A percentile compares a stretch with the other conserved stretches of the same genome.
phyloP scores from a whole-genome alignment of 73 alveolate genomes.

The Blepharisma japonicum region DNA sequence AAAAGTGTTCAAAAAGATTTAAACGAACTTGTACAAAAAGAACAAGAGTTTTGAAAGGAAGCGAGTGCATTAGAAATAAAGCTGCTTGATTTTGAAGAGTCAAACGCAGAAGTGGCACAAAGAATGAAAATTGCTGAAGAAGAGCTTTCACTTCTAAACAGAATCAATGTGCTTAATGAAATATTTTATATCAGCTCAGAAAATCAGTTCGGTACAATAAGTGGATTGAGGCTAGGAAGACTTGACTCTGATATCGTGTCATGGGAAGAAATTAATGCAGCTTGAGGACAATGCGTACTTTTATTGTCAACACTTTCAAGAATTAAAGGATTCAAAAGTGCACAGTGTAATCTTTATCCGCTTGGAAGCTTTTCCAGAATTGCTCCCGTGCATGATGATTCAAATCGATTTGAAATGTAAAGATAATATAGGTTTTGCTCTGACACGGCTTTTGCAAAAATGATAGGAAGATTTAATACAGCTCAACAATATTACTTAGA shows the following conservation, averaged over 20 bases:
- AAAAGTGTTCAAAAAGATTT: background rate
- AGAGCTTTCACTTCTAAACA: constrained; percentile 34
- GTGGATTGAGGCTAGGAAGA: constrained; percentile 64
- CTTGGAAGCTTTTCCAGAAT: background rate
- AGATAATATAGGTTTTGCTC: background rate
- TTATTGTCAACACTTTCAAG: constrained; percentile 22
- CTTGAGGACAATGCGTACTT: constrained; percentile 47
- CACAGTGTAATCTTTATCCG: constrained; percentile 18
- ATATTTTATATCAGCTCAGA: constrained; percentile 44
- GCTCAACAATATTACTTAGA: constrained; percentile 14
- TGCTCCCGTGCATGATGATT: background rate
- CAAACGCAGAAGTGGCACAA: constrained; percentile 32
- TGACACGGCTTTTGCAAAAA: constrained; percentile 9
- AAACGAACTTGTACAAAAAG: constrained; percentile 34
- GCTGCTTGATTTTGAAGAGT: constrained; percentile 45
- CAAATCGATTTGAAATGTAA: background rate
- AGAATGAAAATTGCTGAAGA: constrained; percentile 26
- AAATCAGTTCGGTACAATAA: constrained; percentile 60
- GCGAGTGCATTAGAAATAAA: constrained; percentile 53
- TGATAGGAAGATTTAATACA: background rate
- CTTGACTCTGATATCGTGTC: constrained; percentile 44
- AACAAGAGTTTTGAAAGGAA: constrained; percentile 44
- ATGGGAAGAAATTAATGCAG: constrained; percentile 61
- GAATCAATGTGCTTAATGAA: constrained; percentile 57
- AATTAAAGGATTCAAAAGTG: constrained; percentile 23